Evolutionary conservation across 805 yeast genomes (phyloP), one percentile per base, ranked within the genome.

Genomic region (Saccharomycodes ludwigii): DNA sequence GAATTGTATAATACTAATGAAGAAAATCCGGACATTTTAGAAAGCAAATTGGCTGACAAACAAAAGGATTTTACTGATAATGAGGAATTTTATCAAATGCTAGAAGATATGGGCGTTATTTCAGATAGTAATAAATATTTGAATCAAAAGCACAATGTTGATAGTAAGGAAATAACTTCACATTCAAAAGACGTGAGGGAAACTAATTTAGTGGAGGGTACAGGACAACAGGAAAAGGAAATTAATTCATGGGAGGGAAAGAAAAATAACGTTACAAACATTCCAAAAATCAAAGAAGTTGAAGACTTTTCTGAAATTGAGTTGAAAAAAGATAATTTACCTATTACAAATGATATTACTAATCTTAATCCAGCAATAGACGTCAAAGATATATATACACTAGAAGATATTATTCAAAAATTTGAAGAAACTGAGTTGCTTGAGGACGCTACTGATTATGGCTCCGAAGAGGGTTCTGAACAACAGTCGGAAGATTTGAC

Each of bases 361-460:
- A n/a, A n/a, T n/a, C n/a, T n/a, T 1, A 37, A 27, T 6, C 38
- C 39, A 18, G 36, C 38, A 3, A 40, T 52, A 12, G 51, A 37
- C 21, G 37, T 43, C 12, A 40, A 45, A 9, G 41, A 47, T 31
- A 39, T 54, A 30, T 54, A 54, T 30, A 48, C 57, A 2, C 50
- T 54, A 38, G 58, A 47, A 5, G 58, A 52, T 31, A 34, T 54
- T 18, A 56, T 54, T 1, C 36, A 43, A 21, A 48, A 50, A 21
- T 30, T 55, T 36, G 58, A 54, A 24, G 47, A 48, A 27, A 56
- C 50, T 28, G 46, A 43, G 22, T 14, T 42, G 17, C 15, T 8
- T 24, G 19, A 37, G 1, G 39, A 40, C 12, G 47, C 45, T 6
- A 28, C 46, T 9, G 31, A 36, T 3, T 52, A 50, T 31, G 49